These are phyloP conservation scores for Pyronema omphalodes DNA, from an alignment of 495 filamentous ascomycete species.

Conservation along the genomic window DNA sequence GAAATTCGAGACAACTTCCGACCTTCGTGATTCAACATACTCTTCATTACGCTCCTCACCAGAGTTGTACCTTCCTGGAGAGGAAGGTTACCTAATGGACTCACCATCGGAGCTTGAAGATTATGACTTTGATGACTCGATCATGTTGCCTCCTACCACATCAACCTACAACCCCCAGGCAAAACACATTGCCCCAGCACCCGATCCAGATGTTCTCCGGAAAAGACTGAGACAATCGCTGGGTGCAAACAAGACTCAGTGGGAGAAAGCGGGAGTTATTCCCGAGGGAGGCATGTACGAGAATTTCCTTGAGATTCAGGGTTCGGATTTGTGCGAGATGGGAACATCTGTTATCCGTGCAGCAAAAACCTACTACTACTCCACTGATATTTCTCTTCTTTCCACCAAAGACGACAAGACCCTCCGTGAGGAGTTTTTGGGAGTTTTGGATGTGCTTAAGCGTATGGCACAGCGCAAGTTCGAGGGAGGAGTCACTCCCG, in stretches of 20 bases:
- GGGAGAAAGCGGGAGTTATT: constrained; percentile 30
- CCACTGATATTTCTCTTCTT: constrained; percentile 22
- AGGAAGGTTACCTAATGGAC: constrained; percentile 29
- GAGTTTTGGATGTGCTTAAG: constrained; percentile 76
- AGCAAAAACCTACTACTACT: constrained; percentile 73
- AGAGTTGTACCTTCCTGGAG: constrained; percentile 16
- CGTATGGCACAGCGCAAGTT: constrained; percentile 79
- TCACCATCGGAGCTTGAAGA: constrained; percentile 37
- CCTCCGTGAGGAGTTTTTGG: constrained; percentile 46
- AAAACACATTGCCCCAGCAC: constrained; percentile 71
- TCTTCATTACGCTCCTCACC: constrained; percentile 25
- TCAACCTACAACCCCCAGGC: constrained; percentile 87
- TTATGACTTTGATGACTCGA: constrained; percentile 40
- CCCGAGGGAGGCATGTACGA: constrained; percentile 23
- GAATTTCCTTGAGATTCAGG: constrained; percentile 74
- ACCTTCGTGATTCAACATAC: constrained; percentile 22
- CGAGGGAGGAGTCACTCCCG: constrained; percentile 54
- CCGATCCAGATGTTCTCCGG: constrained; percentile 58
- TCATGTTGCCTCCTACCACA: constrained; percentile 85
- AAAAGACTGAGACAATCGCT: constrained; percentile 53
- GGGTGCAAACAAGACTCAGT: constrained; percentile 42
- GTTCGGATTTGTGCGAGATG: constrained; percentile 76
- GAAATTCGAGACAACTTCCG: constrained; percentile 12
- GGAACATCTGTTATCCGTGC: constrained; percentile 86
- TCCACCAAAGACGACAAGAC: constrained; percentile 21